Evolutionary conservation across 306 rosid species (phyloP).

Genomic region (Pyrus pyrifolia): DNA sequence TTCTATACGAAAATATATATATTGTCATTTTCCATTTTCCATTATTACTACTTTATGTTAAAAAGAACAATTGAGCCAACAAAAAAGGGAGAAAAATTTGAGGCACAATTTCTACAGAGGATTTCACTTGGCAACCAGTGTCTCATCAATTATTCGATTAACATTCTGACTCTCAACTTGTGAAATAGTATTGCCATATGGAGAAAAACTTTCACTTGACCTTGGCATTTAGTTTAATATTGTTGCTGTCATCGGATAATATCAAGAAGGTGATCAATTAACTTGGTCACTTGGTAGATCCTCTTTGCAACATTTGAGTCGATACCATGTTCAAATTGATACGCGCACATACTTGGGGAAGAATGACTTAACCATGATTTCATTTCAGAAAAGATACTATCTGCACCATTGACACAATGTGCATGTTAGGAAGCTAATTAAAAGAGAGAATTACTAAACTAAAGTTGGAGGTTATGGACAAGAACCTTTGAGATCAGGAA

Average conservation of each 20-base stretch:
- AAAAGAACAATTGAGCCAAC: too few species aligned
- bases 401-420: neutral
- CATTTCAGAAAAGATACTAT: neutral
- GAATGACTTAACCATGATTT: neutral
- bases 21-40: neutral
- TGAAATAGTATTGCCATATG: too few species aligned
- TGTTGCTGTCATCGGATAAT: neutral
- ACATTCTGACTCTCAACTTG: too few species aligned
- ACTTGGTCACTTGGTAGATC: neutral
- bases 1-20: neutral
- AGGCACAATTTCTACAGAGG: too few species aligned
- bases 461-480: neutral
- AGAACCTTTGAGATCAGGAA: neutral
- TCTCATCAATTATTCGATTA: neutral
- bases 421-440: neutral
- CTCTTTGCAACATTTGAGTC: neutral
- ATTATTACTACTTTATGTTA: too few species aligned
- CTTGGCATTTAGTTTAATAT: neutral
- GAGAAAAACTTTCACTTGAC: too few species aligned
- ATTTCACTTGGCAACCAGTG: neutral
- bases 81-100: neutral
- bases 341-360: neutral
- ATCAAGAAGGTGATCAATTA: neutral
- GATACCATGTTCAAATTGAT: neutral
- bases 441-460: too few species aligned